Conservation (phyloP, 148 eudicot species). For the Chenopodium suecicum region DNA sequence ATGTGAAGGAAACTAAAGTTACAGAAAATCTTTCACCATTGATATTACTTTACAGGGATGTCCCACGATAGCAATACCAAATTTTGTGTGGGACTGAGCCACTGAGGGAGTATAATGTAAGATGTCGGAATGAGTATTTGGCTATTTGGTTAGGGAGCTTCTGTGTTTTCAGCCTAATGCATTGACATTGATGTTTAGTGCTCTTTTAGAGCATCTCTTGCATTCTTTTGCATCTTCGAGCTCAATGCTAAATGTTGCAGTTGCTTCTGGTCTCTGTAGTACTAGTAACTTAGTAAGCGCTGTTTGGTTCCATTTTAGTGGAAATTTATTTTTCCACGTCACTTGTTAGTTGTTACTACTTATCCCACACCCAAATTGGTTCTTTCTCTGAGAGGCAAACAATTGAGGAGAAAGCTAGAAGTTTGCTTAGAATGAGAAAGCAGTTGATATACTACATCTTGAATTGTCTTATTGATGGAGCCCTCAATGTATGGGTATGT, state of each 20-base stretch:
- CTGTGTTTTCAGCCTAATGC: background rate
- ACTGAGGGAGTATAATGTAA: background rate
- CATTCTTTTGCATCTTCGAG: background rate
- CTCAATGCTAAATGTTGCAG: background rate
- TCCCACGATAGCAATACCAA: background rate
- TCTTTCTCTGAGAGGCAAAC: background rate
- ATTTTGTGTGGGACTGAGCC: background rate
- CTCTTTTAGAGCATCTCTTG: too few relatives aligned
- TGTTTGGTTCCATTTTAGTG: background rate
- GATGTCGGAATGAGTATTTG: background rate
- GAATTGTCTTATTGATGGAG: background rate
- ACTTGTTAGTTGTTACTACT: background rate
- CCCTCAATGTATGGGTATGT: background rate
- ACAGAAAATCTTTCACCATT: too few relatives aligned
- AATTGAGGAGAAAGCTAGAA: background rate
- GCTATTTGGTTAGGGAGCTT: too few relatives aligned
- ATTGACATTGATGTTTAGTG: background rate
- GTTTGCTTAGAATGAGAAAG: background rate
- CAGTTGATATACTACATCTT: background rate
- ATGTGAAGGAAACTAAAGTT: background rate
- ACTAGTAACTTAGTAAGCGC: too few relatives aligned
- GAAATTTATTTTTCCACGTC: too few relatives aligned
- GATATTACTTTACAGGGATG: too few relatives aligned
- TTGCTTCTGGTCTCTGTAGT: too few relatives aligned
- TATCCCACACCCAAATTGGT: too few relatives aligned